Evolutionary conservation across 768 basidiomycete genomes (phyloP), one percentile per base, ranked within the genome.

Genomic region (Pluteus cervinus): DNA sequence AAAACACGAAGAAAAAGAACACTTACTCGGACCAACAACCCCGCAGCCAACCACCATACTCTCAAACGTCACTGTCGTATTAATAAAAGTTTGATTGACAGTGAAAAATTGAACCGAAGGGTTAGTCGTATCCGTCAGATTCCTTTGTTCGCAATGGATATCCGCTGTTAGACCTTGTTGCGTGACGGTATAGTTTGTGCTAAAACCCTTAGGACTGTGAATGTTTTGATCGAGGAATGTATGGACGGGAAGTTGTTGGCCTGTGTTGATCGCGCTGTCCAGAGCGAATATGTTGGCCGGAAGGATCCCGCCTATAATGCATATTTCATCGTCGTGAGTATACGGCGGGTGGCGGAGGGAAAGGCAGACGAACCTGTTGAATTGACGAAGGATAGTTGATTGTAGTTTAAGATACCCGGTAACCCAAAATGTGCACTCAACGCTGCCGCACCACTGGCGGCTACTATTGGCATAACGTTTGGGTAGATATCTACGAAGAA

Each of bases 91-190:
- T 12, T 39, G 24, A 4, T 33, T 30, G 14, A 16, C 16, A 12
- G 43, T 40, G 18, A 34, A 31, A 8, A 53, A 15, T 15, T 33
- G n/a, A 7, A 51, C 24, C 12, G 40, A 40, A 2, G 52, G 52
- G 6, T 37, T 32, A 6, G 52, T 49, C 5, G 41, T 43, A 3
- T 29, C 24, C 10, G 43, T 39, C 17, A 53, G 20, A 11, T 26
- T 28, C 18, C 25, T 25, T 18, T 44, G 36, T 11, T 29, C 29
- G 26, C 52, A 53, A 21, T 38, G 38, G 21, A 53, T 42, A 15
- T 47, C 30, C 12, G 47, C 39, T 9, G 52, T 48, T 20, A 53
- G 51, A 9, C 52, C 52, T 44, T 53, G 52, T 24, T 53, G 52
- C 4, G 41, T 48, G 39, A 53, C 39, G 12, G 28, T 32, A 36